Evolutionary conservation across 1,284 basidiomycete species (phyloP), one percentile per base, ranked within the genome.

Genomic region (Ustilago vetiveriae): DNA sequence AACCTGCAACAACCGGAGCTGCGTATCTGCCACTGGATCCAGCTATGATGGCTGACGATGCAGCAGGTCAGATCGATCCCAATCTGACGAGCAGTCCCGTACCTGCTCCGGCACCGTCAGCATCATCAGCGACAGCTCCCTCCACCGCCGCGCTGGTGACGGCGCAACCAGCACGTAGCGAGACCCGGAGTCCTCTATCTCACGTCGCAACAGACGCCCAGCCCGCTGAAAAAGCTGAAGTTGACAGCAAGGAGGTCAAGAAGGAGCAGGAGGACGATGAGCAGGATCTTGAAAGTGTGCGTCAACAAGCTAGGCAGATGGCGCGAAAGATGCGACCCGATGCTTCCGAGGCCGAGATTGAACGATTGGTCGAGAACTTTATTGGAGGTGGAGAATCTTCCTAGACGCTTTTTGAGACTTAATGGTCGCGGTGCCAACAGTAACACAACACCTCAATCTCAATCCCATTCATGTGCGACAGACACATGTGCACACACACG

Each of bases 321-420:
- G 72, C 72, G 2, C 43, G 70, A 9, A 24, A 42, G 23, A 74
- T 74, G 72, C 49, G 66, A 17, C 72, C 72, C 17, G 59, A 65
- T 26, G 72, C 70, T 10, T 65, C 70, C 3, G 65, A 74, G 13
- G 60, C 48, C 23, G 72, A 74, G 52, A 69, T 74, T 35, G 72
- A 74, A 29, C 35, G 55, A 11, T 37, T 74, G 51, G 72, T 72
- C 11, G 24, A 67, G 21, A 65, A 65, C 35, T 65, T 65, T 50
- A 45, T 65, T 19, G 62, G 62, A 14, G 55, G 50, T 16, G 45
- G 22, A 1, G 56, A 43, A 11, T 47, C 40, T 17, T 30, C 16
- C 46, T 38, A 9, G 32, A 30, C 9, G 29, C 29, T 1, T 8
- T 2, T 30, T 14, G 10, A 30, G 9, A 30, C 29, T 10, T 30